Percentiles rank a stretch among this genome's conserved stretches.
Conservation (phyloP, 495 filamentous ascomycete genomes). For the Copromyces sp. region DNA sequence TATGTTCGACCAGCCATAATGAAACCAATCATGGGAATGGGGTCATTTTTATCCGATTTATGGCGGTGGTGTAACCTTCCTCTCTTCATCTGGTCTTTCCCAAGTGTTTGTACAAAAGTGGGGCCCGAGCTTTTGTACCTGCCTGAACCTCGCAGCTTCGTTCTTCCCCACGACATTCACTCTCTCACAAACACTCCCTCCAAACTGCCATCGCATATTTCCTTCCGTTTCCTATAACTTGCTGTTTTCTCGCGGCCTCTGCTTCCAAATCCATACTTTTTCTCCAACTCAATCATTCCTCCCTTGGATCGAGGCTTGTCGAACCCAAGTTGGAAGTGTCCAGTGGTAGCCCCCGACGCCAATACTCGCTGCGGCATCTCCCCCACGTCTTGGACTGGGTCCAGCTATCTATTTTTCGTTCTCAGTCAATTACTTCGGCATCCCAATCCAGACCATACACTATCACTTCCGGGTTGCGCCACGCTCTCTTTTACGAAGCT, state of each 20-base stretch:
- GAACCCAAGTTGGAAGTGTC: neutral
- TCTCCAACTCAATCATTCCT: neutral
- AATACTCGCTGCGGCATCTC: neutral
- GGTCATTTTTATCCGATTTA: neutral
- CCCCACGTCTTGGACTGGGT: neutral
- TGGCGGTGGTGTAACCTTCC: neutral
- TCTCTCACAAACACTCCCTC: neutral
- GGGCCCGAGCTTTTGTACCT: neutral
- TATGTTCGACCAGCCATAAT: neutral
- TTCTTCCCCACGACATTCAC: neutral
- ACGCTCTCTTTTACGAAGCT: neutral
- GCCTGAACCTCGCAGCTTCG: neutral
- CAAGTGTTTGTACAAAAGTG: neutral
- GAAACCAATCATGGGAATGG: neutral
- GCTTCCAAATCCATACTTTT: neutral
- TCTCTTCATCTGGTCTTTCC: neutral
- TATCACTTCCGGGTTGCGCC: neutral
- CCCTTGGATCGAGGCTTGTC: neutral
- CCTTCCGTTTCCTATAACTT: neutral
- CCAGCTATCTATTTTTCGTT: neutral
- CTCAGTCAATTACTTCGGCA: neutral
- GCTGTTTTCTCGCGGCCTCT: neutral
- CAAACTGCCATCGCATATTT: neutral
- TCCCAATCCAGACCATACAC: neutral
- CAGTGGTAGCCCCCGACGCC: neutral